Evolutionary conservation across 805 yeast genomes (phyloP).

Genomic region (Debaryomyces castellii): DNA sequence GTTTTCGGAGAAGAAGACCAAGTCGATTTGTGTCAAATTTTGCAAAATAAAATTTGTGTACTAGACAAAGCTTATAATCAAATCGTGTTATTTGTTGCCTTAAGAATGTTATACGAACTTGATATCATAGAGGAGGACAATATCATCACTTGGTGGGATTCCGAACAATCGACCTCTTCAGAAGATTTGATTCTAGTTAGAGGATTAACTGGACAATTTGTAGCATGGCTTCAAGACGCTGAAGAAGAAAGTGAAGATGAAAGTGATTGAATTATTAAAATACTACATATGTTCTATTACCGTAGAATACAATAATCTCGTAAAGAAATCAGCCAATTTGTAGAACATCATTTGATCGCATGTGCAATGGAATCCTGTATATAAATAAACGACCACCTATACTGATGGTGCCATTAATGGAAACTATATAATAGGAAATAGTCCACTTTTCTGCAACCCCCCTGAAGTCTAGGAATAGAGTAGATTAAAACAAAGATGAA

Average conservation of each 20-base stretch:
- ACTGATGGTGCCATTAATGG: not conserved
- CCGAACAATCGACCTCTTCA: constrained; percentile 30
- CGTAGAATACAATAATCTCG: no score
- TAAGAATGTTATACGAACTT: constrained; percentile 67
- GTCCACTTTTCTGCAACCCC: not conserved
- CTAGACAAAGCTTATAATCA: constrained; percentile 43
- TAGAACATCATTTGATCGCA: not conserved
- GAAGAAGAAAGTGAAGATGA: constrained; percentile 50
- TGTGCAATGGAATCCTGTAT: not conserved
- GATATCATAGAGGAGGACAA: constrained; percentile 83
- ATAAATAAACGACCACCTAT: not conserved
- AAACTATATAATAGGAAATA: not conserved
- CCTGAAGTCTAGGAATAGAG: not conserved
- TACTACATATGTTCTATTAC: not conserved
- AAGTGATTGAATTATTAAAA: constrained; percentile 19
- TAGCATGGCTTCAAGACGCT: constrained; percentile 86
- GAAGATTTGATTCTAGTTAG: constrained; percentile 50
- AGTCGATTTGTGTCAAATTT: constrained; percentile 59
- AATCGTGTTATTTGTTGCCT: constrained; percentile 52
- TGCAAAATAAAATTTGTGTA: constrained; percentile 45
- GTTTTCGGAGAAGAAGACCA: constrained; percentile 80
- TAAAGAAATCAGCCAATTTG: not conserved
- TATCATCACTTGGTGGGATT: constrained; percentile 81
- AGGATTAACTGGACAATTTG: constrained; percentile 64
- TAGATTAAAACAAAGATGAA: constrained; percentile 1